Base-by-base conservation (phyloP, 2,329 filamentous ascomycete genomes). In the Meredithiella fracta region DNA sequence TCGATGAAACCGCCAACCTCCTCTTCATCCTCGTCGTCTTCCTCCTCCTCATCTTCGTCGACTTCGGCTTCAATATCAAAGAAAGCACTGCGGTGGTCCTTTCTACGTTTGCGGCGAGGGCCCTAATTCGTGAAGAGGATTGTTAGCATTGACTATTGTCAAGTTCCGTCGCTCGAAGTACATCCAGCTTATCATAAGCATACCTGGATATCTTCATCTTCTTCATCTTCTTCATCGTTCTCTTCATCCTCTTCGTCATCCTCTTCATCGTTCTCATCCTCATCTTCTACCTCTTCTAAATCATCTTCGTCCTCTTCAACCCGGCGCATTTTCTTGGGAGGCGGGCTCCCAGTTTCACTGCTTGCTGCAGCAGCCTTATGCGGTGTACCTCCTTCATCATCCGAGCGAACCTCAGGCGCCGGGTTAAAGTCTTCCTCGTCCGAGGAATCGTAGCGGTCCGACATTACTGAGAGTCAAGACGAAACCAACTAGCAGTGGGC, bases 51-150 rank as follows among this genome's bases (percentile, higher is more conserved):
- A 63, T 95, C 89, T 63, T 94, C 89, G 61, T 97, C 92, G 62
- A 98, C 92, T 71, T 96, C 92, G 67, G 92, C 92, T 75, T 98
- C 92, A 65, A 91, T 87, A 80, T 98, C 92, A 71, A 98, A 82
- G 79, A 96, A 96, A 64, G 85, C 83, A 63, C 87, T 86, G 60
- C 87, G 80, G 61, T 78, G 78, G 61, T 85, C 81, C 67, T 80
- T 80, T 67, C 82, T 83, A 58, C 90, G 85, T 69, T 97, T 97
- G 63, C 85, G 79, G 57, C 86, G 86, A 65, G 87, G 77, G 58
- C 75, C 72, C 77, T 80, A 38, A 15, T 40, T 6, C 14, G 8
- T 8, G 22, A 40, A 51, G 26, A 53, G 14, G 47, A 23, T 25
- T 23, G 20, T 15, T 40, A 29, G 22, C 15, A 4, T 44, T n/a